Evolutionary conservation across 805 yeast genomes (phyloP).

Genomic region (Yarrowia sp.): DNA sequence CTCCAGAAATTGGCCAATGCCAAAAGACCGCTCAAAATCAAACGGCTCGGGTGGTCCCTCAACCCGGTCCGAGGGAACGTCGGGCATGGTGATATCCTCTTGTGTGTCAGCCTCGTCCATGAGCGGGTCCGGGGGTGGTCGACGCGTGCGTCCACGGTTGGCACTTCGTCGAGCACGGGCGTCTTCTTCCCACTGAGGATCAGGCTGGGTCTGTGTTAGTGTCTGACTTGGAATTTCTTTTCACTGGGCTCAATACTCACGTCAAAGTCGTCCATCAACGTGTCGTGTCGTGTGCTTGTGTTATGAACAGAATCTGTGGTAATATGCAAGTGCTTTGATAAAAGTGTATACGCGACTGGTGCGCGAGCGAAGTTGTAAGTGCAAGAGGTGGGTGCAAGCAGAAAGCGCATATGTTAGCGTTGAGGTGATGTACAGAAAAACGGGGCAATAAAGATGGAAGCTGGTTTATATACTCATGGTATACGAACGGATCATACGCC

Average conservation of each 20-base stretch:
- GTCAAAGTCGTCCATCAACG: constrained; percentile 7
- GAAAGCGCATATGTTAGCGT: background rate
- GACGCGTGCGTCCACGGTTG: background rate
- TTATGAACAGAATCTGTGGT: background rate
- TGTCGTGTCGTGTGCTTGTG: background rate
- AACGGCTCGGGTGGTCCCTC: constrained; percentile 2
- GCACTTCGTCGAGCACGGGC: background rate
- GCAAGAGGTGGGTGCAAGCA: background rate
- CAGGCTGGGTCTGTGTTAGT: constrained; percentile 25
- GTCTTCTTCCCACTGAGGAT: constrained; percentile 2
- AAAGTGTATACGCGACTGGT: background rate
- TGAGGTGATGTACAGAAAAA: background rate
- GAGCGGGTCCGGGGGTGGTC: background rate
- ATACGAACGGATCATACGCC: no score
- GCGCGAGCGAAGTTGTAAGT: background rate
- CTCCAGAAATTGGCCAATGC: background rate
- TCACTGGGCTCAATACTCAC: background rate
- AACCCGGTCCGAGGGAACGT: background rate
- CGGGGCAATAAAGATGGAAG: no score
- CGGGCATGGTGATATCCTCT: constrained; percentile 1
- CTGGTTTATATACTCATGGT: no score
- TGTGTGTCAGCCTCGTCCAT: constrained; percentile 19
- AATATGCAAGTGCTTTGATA: background rate
- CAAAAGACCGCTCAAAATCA: constrained; percentile 7
- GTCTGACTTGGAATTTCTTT: background rate